phyloP scores from a whole-genome alignment of 495 filamentous ascomycete species.

The Bathelium albidoporum region DNA sequence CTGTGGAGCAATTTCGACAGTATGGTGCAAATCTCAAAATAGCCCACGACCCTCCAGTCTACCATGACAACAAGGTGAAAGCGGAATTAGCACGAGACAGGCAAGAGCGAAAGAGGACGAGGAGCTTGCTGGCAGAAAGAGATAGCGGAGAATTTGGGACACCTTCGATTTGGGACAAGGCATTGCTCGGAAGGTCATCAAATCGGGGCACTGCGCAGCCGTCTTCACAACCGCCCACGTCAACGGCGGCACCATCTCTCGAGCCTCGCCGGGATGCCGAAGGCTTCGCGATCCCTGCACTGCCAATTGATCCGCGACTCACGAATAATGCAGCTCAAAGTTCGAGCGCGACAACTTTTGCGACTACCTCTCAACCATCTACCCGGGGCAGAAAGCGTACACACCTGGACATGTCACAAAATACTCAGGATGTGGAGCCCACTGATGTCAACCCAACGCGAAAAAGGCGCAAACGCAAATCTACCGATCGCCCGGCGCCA shows the following conservation, averaged over 20 bases:
- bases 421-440: neutral
- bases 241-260: conserved; percentile 7
- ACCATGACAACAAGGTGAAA: conserved; percentile 50
- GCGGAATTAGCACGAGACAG: conserved; percentile 30
- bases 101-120: conserved; percentile 16
- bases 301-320: conserved; percentile 32
- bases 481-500: conserved; percentile 5
- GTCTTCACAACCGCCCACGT: conserved; percentile 9
- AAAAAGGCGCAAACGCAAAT: conserved; percentile 10
- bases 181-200: neutral
- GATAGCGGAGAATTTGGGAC: neutral
- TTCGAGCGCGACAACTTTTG: neutral
- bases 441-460: neutral
- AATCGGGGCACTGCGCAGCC: neutral
- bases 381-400: neutral
- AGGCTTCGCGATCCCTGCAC: conserved; percentile 44
- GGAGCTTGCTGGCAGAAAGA: neutral
- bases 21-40: conserved; percentile 41
- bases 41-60: conserved; percentile 68
- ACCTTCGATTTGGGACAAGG: neutral
- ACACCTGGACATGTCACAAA: neutral
- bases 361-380: neutral
- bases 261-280: conserved; percentile 38
- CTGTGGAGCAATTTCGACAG: conserved; percentile 76
- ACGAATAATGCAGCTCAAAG: neutral